Percentiles rank a stretch among this genome's conserved stretches.
Conservation (phyloP, 805 yeast species). For the Kuraishia cidri region DNA sequence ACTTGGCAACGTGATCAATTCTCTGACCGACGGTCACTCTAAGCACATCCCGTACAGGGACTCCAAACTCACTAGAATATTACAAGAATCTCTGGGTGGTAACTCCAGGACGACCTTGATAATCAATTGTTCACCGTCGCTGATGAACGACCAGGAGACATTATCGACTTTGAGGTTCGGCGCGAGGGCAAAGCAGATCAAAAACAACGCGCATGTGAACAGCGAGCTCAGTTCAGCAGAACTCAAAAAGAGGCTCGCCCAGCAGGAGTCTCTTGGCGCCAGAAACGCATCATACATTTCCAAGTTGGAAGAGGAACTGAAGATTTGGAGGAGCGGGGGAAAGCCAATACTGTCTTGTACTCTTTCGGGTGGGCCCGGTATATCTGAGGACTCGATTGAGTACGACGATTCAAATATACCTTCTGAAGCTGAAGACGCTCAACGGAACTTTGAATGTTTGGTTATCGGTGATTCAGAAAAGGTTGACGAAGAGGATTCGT, state of each 20-base stretch:
- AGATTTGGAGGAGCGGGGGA: neutral
- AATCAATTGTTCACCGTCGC: conserved; percentile 63
- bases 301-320: conserved; percentile 1
- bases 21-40: conserved; percentile 61
- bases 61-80: conserved; percentile 67
- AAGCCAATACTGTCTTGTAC: neutral
- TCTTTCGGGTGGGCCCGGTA: neutral
- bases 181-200: conserved; percentile 56
- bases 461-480: conserved; percentile 1
- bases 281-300: conserved; percentile 1
- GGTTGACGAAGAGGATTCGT: neutral
- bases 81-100: conserved; percentile 78
- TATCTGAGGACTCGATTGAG: neutral
- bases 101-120: conserved; percentile 71
- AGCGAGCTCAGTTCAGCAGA: conserved; percentile 45
- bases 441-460: too few relatives aligned
- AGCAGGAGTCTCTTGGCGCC: conserved; percentile 1
- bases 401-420: neutral
- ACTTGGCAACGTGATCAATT: conserved; percentile 73
- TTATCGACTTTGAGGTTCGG: conserved; percentile 71
- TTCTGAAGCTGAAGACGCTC: neutral
- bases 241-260: conserved; percentile 20
- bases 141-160: conserved; percentile 51
- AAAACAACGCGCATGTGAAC: conserved; percentile 58
- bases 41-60: conserved; percentile 70